A percentile compares a stretch with the other conserved stretches of the same genome.
These are phyloP conservation scores for Arthromyces matolae DNA, from an alignment of 768 basidiomycete species.

Conservation along the genomic window DNA sequence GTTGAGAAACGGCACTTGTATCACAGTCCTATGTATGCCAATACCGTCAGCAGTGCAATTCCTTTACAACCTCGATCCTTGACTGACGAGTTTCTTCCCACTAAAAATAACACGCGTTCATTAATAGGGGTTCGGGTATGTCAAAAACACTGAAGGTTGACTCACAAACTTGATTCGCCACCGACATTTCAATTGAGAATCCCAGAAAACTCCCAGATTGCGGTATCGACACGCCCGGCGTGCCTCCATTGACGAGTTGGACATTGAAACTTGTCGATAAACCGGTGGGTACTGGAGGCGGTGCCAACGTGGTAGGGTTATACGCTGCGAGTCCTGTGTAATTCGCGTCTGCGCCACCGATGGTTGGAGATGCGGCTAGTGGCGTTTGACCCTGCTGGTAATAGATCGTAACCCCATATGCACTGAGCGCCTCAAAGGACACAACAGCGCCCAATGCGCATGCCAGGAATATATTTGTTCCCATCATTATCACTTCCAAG, in stretches of 20 bases:
- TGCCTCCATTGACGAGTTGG: conserved; percentile 15
- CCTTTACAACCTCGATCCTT: too few species aligned
- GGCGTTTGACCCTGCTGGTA: conserved; percentile 29
- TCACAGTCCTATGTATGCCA: neutral
- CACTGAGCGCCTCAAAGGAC: neutral
- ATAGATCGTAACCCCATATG: conserved; percentile 31
- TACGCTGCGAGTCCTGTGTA: conserved; percentile 50
- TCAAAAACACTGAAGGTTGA: neutral
- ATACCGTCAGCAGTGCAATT: too few species aligned
- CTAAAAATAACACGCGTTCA: neutral
- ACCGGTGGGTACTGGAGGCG: conserved; percentile 49
- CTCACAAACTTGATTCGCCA: neutral
- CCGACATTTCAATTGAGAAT: neutral
- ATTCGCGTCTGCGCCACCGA: conserved; percentile 26
- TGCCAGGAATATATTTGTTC: neutral
- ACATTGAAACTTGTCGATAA: conserved; percentile 42
- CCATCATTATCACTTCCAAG: neutral
- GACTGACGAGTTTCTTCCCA: neutral
- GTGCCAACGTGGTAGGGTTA: conserved; percentile 42
- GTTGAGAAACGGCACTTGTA: conserved; percentile 55
- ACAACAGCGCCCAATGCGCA: neutral
- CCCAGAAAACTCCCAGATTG: neutral
- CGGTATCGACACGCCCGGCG: neutral
- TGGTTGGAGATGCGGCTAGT: conserved; percentile 19
- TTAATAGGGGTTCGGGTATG: too few species aligned